Conservation (phyloP, 1,284 basidiomycete genomes). For the Macrocybe sp. region DNA sequence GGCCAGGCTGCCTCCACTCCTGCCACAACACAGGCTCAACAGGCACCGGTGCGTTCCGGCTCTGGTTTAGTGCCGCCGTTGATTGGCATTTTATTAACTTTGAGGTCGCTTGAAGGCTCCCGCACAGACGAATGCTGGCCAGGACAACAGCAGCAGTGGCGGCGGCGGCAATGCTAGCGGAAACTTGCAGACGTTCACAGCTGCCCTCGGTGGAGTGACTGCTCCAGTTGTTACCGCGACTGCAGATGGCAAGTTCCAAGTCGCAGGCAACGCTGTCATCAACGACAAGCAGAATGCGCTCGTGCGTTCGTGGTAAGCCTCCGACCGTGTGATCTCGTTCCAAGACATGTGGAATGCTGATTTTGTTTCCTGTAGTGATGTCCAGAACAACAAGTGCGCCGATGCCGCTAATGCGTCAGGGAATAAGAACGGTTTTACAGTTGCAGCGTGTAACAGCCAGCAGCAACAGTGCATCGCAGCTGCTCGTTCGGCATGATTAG, state of each 20-base stretch:
- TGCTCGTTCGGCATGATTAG: conserved; percentile 7
- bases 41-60: conserved; percentile 8
- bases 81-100: background rate
- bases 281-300: conserved; percentile 30
- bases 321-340: background rate
- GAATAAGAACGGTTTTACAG: conserved; percentile 34
- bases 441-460: conserved; percentile 33
- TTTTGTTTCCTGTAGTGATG: conserved; percentile 24
- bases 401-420: conserved; percentile 38
- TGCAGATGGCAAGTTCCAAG: conserved; percentile 31
- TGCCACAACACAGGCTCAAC: conserved; percentile 9
- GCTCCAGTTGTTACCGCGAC: conserved; percentile 30
- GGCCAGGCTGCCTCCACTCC: conserved; percentile 7
- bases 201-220: conserved; percentile 30
- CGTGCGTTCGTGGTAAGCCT: conserved; percentile 33
- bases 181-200: conserved; percentile 33
- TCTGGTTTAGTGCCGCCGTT: background rate
- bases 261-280: conserved; percentile 29
- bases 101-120: too few species aligned
- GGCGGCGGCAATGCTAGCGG: conserved; percentile 5
- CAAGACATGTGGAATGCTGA: background rate
- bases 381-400: conserved; percentile 42
- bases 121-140: too few species aligned
- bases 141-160: too few species aligned
- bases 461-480: conserved; percentile 26